These are phyloP conservation scores for Globisporangium paroecandrum DNA, from an alignment of 352 stramenopile genomes.

Conservation along the genomic window DNA sequence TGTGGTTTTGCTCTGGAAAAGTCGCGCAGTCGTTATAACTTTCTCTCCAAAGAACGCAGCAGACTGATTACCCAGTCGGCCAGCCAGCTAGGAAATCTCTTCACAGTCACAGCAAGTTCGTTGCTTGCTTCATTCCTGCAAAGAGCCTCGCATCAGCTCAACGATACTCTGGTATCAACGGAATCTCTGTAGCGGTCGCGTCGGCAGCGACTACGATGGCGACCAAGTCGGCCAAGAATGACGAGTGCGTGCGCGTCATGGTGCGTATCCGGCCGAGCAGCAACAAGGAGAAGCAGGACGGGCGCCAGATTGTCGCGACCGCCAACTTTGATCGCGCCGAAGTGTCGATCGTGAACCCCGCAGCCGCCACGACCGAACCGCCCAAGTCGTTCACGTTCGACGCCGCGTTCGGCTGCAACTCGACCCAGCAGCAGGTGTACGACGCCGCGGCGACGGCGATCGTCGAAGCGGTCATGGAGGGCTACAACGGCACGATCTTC, in stretches of 20 bases:
- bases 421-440: slow-evolving; percentile 57
- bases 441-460: slow-evolving; percentile 43
- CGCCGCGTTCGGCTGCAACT: slow-evolving; percentile 85
- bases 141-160: not conserved
- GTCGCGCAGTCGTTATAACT: not conserved
- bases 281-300: slow-evolving; percentile 93
- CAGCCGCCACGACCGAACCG: slow-evolving; percentile 56
- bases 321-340: slow-evolving; percentile 89
- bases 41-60: not conserved
- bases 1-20: slow-evolving; percentile 1
- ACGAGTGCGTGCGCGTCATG: slow-evolving; percentile 95
- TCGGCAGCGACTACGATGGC: slow-evolving; percentile 20
- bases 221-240: slow-evolving; percentile 52
- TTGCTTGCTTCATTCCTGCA: not conserved
- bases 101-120: not conserved
- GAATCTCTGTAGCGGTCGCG: no score
- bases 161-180: not conserved
- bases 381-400: slow-evolving; percentile 88
- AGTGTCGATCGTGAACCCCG: slow-evolving; percentile 88
- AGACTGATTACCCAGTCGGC: not conserved
- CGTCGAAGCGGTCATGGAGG: slow-evolving; percentile 73
- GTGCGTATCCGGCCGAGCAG: slow-evolving; percentile 95
- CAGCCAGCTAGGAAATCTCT: not conserved
- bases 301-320: slow-evolving; percentile 72
- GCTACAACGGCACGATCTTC: slow-evolving; percentile 89